Conservation (phyloP, 2,329 filamentous ascomycete genomes). For the Polytolypa hystricis region DNA sequence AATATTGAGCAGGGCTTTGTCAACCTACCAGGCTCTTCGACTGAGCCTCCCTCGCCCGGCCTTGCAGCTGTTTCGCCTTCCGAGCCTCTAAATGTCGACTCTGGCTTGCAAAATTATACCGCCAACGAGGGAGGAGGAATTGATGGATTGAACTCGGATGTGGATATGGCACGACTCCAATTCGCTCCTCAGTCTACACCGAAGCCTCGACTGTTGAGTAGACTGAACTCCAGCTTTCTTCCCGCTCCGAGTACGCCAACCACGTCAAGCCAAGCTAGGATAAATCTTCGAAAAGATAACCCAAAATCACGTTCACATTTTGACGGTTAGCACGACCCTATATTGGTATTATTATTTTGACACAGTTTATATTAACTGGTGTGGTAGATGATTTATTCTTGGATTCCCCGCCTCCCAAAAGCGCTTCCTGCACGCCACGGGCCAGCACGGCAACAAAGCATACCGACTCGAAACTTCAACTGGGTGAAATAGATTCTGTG, state of each 20-base stretch:
- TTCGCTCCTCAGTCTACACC: slow-evolving; percentile 29
- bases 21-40: background rate
- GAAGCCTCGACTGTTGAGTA: slow-evolving; percentile 31
- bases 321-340: background rate
- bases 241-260: slow-evolving; percentile 15
- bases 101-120: slow-evolving; percentile 1
- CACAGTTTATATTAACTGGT: no score
- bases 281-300: slow-evolving; percentile 2
- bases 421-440: no score
- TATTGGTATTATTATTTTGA: no score
- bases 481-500: slow-evolving; percentile 28
- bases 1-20: slow-evolving; percentile 8
- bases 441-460: background rate
- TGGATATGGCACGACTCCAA: slow-evolving; percentile 35
- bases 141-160: slow-evolving; percentile 17
- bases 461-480: background rate
- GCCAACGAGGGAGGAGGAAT: slow-evolving; percentile 13
- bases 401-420: background rate
- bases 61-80: slow-evolving; percentile 9
- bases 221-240: slow-evolving; percentile 14
- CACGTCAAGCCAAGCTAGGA: slow-evolving; percentile 10
- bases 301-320: background rate
- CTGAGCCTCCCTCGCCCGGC: slow-evolving; percentile 6
- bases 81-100: slow-evolving; percentile 10
- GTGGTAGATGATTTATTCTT: no score